These are phyloP conservation scores for Epichloe bromicola DNA, from an alignment of 2,329 filamentous ascomycete species.

Conservation along the genomic window DNA sequence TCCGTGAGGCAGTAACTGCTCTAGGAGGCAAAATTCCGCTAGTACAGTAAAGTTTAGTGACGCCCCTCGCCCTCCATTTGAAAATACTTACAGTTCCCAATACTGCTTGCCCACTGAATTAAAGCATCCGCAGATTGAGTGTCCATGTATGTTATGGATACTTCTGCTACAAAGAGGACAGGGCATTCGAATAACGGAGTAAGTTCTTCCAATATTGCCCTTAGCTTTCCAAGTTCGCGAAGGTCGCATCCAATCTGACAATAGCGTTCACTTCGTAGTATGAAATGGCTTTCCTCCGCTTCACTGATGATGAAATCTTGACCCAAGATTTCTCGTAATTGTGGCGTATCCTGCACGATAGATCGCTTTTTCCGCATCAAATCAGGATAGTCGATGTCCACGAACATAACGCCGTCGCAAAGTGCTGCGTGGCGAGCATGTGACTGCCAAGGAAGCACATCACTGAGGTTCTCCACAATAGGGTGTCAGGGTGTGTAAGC, in stretches of 20 bases:
- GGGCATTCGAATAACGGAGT: slow-evolving; percentile 44
- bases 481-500: neutral
- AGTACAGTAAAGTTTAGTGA: slow-evolving; percentile 5
- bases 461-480: slow-evolving; percentile 34
- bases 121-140: slow-evolving; percentile 57
- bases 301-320: slow-evolving; percentile 20
- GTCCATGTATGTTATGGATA: slow-evolving; percentile 86
- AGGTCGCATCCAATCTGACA: slow-evolving; percentile 73
- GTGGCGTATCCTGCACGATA: slow-evolving; percentile 49
- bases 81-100: slow-evolving; percentile 48
- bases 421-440: slow-evolving; percentile 50
- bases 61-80: neutral
- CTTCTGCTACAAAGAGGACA: slow-evolving; percentile 76
- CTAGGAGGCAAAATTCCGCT: slow-evolving; percentile 75
- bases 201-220: slow-evolving; percentile 43
- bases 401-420: slow-evolving; percentile 50
- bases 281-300: slow-evolving; percentile 29
- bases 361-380: slow-evolving; percentile 62
- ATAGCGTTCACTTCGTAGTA: slow-evolving; percentile 58
- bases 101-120: slow-evolving; percentile 61
- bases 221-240: slow-evolving; percentile 49
- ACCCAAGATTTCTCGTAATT: slow-evolving; percentile 33
- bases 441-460: slow-evolving; percentile 77
- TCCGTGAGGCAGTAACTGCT: slow-evolving; percentile 74
- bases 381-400: slow-evolving; percentile 78